Base-by-base conservation (phyloP, 371 early-diverging fungal genomes). In the Saksenaea vasiformis region DNA sequence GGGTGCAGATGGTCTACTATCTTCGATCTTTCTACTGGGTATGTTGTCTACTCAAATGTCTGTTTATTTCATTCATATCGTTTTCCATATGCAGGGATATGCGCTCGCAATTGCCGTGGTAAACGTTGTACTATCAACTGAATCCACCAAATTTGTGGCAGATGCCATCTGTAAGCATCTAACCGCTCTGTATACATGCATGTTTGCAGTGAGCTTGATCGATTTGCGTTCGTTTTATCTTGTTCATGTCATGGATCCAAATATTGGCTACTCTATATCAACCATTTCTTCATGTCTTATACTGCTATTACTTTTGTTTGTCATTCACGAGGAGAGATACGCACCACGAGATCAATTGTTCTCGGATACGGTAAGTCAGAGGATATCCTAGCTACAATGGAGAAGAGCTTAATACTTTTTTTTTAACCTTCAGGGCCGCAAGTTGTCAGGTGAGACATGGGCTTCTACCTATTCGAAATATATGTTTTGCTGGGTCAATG, bases 381-480 rank as follows among this genome's bases (percentile, higher is more conserved):
- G 17, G 9, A 19, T 31, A n/a, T 8, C 14, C 26, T 22, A 15
- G 8, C 26, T 54, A 31, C 24, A n/a, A n/a, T n/a, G 51, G 24
- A 5, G 22, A 47, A 47, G 8, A 22, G 10, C n/a, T n/a, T n/a
- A 47, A 10, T 47, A 8, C 11, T 58, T 54, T 35, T 41, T 11
- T 19, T 34, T 39, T 14, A 54, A 44, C 31, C 4, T 7, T 31
- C 38, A 64, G 63, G 63, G 58, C 9, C 75, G 81, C 22, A 36
- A 67, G 1, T 62, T 81, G 58, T 77, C 80, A 2, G 57, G 71
- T 24, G 83, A 81, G 54, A 69, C 70, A 34, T 65, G 77, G 60
- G 77, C 82, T 9, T 85, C 83, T 1, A n/a, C 77, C 15, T 85
- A 79, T 61, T 78, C 79, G 3, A 70, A 74, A 61, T 66, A 77